Evolutionary conservation across 2,329 filamentous ascomycete species (phyloP).

Genomic region (Sporothrix inflata): DNA sequence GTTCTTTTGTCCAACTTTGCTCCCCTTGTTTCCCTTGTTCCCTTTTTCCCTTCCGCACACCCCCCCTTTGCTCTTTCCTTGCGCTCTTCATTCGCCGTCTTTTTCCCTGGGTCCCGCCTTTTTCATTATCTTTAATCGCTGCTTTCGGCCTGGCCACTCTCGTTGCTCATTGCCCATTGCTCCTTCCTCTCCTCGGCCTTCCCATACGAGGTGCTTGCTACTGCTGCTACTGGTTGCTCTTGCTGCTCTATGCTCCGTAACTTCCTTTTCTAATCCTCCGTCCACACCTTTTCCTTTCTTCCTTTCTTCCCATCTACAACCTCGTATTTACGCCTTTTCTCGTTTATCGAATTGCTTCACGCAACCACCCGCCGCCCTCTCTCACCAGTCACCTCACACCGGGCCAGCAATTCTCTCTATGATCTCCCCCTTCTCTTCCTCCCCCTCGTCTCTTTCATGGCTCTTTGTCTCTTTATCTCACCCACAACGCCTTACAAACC

Average conservation of each 20-base stretch:
- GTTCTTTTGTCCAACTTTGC: slow-evolving; percentile 17
- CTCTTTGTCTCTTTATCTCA: slow-evolving; percentile 18
- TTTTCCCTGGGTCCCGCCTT: slow-evolving; percentile 22
- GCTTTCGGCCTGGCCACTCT: slow-evolving; percentile 27
- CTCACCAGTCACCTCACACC: not conserved
- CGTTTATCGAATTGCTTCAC: slow-evolving; percentile 11
- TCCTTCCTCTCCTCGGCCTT: not conserved
- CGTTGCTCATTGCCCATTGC: not conserved
- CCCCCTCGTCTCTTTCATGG: slow-evolving; percentile 33
- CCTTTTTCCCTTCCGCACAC: not conserved
- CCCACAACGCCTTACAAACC: slow-evolving; percentile 13
- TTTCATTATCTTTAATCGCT: slow-evolving; percentile 31
- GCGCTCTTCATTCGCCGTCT: slow-evolving; percentile 5
- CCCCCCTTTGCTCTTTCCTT: slow-evolving; percentile 10
- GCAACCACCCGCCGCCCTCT: not conserved
- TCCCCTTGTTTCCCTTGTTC: slow-evolving; percentile 17
- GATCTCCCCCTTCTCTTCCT: slow-evolving; percentile 20
- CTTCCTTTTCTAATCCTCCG: slow-evolving; percentile 26
- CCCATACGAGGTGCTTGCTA: not conserved
- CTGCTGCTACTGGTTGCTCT: not conserved
- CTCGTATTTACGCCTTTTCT: not conserved
- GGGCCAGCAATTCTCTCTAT: not conserved
- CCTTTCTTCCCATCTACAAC: slow-evolving; percentile 35
- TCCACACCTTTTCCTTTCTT: slow-evolving; percentile 31
- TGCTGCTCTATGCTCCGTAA: not conserved